Evolutionary conservation across 1,284 basidiomycete genomes (phyloP).

Genomic region (Tetrapyrgos nigripes): DNA sequence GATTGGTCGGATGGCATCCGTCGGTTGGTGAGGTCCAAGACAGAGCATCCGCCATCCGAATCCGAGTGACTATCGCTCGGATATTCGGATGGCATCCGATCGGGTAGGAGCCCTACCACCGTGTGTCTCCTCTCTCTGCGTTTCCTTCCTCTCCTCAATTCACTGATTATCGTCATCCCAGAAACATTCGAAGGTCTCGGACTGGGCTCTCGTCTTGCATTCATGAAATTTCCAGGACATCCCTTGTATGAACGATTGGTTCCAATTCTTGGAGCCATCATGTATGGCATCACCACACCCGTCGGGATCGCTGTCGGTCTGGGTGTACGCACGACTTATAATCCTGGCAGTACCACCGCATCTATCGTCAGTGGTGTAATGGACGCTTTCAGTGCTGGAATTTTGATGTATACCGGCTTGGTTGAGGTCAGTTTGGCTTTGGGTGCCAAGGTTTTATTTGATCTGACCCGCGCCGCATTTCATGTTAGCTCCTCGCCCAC

Average conservation of each 20-base stretch:
- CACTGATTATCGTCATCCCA: slow-evolving; percentile 54
- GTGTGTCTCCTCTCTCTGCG: too few species aligned
- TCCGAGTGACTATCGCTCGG: too few species aligned
- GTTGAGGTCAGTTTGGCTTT: slow-evolving; percentile 68
- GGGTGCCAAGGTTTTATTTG: slow-evolving; percentile 4
- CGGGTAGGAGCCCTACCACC: too few species aligned
- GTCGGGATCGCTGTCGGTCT: slow-evolving; percentile 87
- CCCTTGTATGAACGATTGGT: slow-evolving; percentile 64
- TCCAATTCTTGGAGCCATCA: slow-evolving; percentile 66
- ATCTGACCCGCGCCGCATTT: slow-evolving; percentile 3
- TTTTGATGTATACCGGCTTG: slow-evolving; percentile 90
- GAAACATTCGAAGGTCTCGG: slow-evolving; percentile 94
- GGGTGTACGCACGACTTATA: slow-evolving; percentile 83
- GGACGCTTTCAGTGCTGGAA: slow-evolving; percentile 87
- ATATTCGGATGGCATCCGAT: too few species aligned
- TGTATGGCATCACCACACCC: slow-evolving; percentile 86
- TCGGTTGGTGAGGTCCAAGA: too few species aligned
- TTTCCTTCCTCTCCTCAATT: neutral
- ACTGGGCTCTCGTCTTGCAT: slow-evolving; percentile 85
- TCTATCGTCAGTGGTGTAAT: slow-evolving; percentile 85
- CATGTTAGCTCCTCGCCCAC: slow-evolving; percentile 79
- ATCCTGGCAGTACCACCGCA: slow-evolving; percentile 77
- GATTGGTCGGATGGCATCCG: too few species aligned
- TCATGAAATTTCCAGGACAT: slow-evolving; percentile 83
- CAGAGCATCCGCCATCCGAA: too few species aligned